phyloP scores from a whole-genome alignment of 192 early-diverging fungal genomes.

The Funneliformis geosporum region DNA sequence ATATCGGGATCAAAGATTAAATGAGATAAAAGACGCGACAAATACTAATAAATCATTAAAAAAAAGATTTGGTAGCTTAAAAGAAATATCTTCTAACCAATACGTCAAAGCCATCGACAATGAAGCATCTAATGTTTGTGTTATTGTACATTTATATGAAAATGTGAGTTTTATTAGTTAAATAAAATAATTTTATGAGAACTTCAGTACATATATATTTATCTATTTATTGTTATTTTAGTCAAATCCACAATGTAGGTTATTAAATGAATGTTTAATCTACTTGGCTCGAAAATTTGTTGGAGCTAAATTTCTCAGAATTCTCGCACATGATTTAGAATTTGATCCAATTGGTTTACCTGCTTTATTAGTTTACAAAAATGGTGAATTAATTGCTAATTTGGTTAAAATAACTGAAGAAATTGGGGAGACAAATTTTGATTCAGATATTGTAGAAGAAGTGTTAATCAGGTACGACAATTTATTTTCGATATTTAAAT shows the following conservation, averaged over 20 bases:
- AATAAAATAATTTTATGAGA: no score
- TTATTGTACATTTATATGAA: slow-evolving; percentile 57
- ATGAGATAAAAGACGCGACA: slow-evolving; percentile 36
- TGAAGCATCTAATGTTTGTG: slow-evolving; percentile 49
- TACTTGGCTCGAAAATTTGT: slow-evolving; percentile 52
- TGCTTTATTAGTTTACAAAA: slow-evolving; percentile 56
- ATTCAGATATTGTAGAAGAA: slow-evolving; percentile 50
- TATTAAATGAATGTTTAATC: slow-evolving; percentile 48
- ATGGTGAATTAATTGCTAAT: slow-evolving; percentile 54
- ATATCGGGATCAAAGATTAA: slow-evolving; percentile 47
- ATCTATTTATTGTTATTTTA: slow-evolving; percentile 8
- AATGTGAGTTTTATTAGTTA: slow-evolving; percentile 39
- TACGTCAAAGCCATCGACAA: slow-evolving; percentile 55
- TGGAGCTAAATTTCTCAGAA: slow-evolving; percentile 52
- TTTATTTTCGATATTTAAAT: neutral
- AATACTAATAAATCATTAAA: slow-evolving; percentile 10
- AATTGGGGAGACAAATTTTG: slow-evolving; percentile 40
- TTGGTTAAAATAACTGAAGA: slow-evolving; percentile 55
- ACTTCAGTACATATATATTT: no score
- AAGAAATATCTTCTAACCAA: slow-evolving; percentile 49
- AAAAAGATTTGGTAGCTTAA: slow-evolving; percentile 49
- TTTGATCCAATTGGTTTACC: slow-evolving; percentile 61
- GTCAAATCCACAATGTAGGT: slow-evolving; percentile 39
- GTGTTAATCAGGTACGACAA: slow-evolving; percentile 47
- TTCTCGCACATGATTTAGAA: slow-evolving; percentile 52